Evolutionary conservation across 1,284 basidiomycete species (phyloP), one percentile per base, ranked within the genome.

Genomic region (Xerocomus subilludens): DNA sequence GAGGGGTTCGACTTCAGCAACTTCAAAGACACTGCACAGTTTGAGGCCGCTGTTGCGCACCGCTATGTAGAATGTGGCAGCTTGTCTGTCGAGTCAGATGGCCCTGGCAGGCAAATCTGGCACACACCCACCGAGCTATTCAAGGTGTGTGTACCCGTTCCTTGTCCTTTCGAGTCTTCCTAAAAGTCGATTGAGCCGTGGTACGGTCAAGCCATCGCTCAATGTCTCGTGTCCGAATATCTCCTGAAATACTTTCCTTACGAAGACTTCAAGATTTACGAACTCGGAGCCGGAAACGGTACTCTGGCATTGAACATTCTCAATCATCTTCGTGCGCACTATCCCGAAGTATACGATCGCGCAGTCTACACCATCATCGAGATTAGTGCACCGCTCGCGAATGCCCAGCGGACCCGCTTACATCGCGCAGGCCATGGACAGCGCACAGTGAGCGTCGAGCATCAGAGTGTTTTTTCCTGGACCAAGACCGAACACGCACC

Each of bases 71-170:
- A 88, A 23, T 94, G 94, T 79, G 92, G 90, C 30, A 86, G 85
- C 74, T 89, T 92, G 78, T 79, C 76, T 38, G 88, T 88, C 67
- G 42, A 42, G 42, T 87, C 87, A 58, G 89, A 90, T 51, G 94
- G 94, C 7, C 91, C 94, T 25, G 96, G 96, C 11, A 90, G 92
- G 79, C 98, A 99, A 84, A 89, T 99, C 69, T 99, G 98, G 98
- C 98, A 99, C 86, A 99, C 98, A 1, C 98, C 98, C 1, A 98
- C 97, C 4, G 98, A 99, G 84, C 87, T 99, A 55, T 99, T 99
- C 89, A 96, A 98, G 90, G 97, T 97, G 80, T 75, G 90, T 84
- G 23, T 51, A 14, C 47, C 53, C 63, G 69, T 65, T 73, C 64
- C 56, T 70, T 35, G 74, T 58, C 55, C 47, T 53, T 65, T 71